Evolutionary conservation across 176 grass and related monocot species (phyloP), one percentile per base, ranked within the genome.

Genomic region (Carex pumila): DNA sequence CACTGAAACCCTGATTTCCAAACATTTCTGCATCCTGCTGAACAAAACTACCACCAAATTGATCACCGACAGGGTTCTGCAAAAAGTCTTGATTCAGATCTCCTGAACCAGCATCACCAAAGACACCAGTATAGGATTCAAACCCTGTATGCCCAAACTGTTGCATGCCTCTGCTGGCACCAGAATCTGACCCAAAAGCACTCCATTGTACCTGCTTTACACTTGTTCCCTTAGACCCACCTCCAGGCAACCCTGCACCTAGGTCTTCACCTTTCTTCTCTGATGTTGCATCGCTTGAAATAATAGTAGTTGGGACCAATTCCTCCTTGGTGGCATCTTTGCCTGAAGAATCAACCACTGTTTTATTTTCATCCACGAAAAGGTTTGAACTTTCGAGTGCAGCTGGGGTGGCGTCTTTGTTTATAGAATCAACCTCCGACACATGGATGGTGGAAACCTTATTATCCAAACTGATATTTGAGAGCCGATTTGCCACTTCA

Each of bases 161-260:
- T 43, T 70, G 66, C 34, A 41, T 39, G 36, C 39, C 72, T 55
- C 25, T 30, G 47, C 71, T 30, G 12, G 22, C 12, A 77, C 86
- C 88, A 13, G n/a, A 86, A 15, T 25, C 83, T n/a, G 74, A 87
- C 57, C 91, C 82, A 67, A 99, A 99, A 43, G 88, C 86, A 30
- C 85, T 87, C 96, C 96, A 99, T 84, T 95, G 89, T 39, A 92
- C 91, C 85, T 95, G 90, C 87, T 92, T 99, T 39, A 95, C 87
- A 61, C 91, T 71, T 9, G 91, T 93, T 78, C 90, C 72, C 81
- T 87, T 87, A 15, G 91, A 62, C 77, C 81, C 82, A 41, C 8
- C 79, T 0, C 50, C 66, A 41, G 78, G 67, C 7, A 87, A 71
- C 53, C 65, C 63, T 79, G 88, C 12, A 58, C 77, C 41, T 66